Evolutionary conservation across 2,329 filamentous ascomycete genomes (phyloP).

Genomic region (Trichoderma oligosporum): DNA sequence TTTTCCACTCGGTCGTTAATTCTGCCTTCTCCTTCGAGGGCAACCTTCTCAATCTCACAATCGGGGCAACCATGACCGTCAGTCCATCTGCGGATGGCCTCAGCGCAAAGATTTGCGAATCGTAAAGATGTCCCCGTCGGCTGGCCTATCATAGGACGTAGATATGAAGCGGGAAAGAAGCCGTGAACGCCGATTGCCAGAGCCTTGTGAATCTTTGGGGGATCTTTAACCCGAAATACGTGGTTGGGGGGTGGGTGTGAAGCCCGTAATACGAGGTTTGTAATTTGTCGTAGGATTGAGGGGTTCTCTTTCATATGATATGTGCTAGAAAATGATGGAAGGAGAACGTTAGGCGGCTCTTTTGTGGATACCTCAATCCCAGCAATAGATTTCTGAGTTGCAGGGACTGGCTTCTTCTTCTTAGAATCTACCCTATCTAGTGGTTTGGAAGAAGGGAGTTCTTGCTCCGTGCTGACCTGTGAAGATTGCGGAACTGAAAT

Average conservation of each 20-base stretch:
- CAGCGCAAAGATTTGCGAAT: constrained; percentile 83
- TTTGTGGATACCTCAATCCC: constrained; percentile 34
- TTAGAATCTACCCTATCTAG: constrained; percentile 19
- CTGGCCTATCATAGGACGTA: constrained; percentile 89
- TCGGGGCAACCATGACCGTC: constrained; percentile 68
- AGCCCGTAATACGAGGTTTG: constrained; percentile 53
- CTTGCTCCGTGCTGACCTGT: constrained; percentile 2
- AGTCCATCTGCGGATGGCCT: constrained; percentile 80
- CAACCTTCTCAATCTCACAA: constrained; percentile 86
- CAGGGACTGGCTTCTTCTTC: constrained; percentile 21
- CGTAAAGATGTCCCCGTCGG: constrained; percentile 93
- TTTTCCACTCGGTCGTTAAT: constrained; percentile 87
- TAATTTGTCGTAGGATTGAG: constrained; percentile 65
- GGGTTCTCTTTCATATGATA: constrained; percentile 65
- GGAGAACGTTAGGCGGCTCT: constrained; percentile 56
- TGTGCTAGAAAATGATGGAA: constrained; percentile 66
- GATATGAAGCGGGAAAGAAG: constrained; percentile 80
- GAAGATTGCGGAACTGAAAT: neutral
- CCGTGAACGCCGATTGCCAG: constrained; percentile 93
- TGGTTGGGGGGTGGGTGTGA: constrained; percentile 61
- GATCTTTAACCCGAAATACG: constrained; percentile 65
- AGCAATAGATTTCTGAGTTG: constrained; percentile 23
- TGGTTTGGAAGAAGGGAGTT: constrained; percentile 9
- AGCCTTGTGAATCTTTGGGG: constrained; percentile 74
- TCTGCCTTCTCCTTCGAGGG: constrained; percentile 89